Percentiles rank a stretch among this genome's conserved stretches.
phyloP scores from a whole-genome alignment of 805 yeast genomes.

The Nakazawaea populi region DNA sequence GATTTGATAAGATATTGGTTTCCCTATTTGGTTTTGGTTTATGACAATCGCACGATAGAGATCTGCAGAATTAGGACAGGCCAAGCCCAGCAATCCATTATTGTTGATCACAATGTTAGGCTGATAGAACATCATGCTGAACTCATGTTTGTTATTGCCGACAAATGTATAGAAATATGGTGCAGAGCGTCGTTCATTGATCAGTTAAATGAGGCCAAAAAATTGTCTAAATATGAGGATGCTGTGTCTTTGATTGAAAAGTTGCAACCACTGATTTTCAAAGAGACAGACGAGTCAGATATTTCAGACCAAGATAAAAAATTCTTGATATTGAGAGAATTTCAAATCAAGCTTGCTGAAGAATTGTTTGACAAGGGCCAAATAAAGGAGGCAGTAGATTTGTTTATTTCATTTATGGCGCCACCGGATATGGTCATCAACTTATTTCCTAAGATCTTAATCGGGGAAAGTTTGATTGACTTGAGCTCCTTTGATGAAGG shows the following conservation, averaged over 20 bases:
- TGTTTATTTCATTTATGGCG: slow-evolving; percentile 51
- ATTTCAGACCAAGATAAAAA: slow-evolving; percentile 22
- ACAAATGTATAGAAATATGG: slow-evolving; percentile 21
- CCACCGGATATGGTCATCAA: slow-evolving; percentile 49
- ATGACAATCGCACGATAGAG: slow-evolving; percentile 25
- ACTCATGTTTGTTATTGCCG: slow-evolving; percentile 23
- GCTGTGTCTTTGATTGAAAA: slow-evolving; percentile 37
- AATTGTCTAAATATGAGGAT: slow-evolving; percentile 27
- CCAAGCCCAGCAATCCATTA: slow-evolving; percentile 25
- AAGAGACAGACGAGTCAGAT: slow-evolving; percentile 1
- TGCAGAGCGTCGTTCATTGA: slow-evolving; percentile 21
- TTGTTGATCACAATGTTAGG: slow-evolving; percentile 8
- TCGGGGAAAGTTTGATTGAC: neutral
- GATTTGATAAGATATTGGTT: slow-evolving; percentile 25
- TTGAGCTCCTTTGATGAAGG: neutral
- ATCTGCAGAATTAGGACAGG: slow-evolving; percentile 32
- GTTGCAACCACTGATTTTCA: slow-evolving; percentile 21
- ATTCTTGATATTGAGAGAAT: slow-evolving; percentile 32
- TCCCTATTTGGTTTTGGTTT: slow-evolving; percentile 31
- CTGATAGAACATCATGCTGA: slow-evolving; percentile 20
- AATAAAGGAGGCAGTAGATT: slow-evolving; percentile 30
- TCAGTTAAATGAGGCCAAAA: slow-evolving; percentile 28
- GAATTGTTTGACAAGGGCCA: slow-evolving; percentile 23
- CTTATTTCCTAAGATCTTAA: slow-evolving; percentile 33
- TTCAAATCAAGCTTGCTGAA: slow-evolving; percentile 35